phyloP scores from a whole-genome alignment of 306 rosid species.

The Citrullus amarus region DNA sequence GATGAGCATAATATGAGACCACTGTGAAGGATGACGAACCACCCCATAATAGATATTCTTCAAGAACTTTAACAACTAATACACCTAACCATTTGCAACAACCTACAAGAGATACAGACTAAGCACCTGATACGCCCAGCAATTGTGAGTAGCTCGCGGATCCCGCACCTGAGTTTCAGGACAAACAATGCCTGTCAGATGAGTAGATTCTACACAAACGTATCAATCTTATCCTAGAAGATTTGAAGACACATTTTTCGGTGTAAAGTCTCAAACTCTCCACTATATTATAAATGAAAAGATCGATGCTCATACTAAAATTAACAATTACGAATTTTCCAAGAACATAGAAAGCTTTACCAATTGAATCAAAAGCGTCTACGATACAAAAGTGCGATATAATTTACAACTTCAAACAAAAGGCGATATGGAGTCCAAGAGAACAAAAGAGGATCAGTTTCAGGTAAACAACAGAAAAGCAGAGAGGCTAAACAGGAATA shows the following conservation, averaged over 20 bases:
- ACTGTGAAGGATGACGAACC: background rate
- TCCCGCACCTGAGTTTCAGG: conserved; percentile 50
- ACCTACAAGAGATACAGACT: background rate
- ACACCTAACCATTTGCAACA: background rate
- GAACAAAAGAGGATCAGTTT: background rate
- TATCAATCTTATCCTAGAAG: background rate
- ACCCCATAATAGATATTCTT: background rate
- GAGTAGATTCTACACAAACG: background rate
- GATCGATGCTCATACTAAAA: background rate
- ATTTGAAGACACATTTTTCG: background rate
- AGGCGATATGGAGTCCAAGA: background rate
- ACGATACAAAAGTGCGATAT: background rate
- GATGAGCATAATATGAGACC: background rate
- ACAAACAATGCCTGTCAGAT: background rate
- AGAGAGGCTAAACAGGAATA: background rate
- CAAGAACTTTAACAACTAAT: background rate
- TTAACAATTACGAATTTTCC: background rate
- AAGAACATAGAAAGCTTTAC: background rate
- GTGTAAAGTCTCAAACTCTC: background rate
- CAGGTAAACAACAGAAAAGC: background rate
- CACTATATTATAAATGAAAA: background rate
- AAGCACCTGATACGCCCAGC: conserved; percentile 86
- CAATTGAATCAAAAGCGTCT: background rate
- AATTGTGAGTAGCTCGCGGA: conserved; percentile 78
- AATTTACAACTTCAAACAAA: background rate